Conservation (phyloP, 495 filamentous ascomycete genomes). For the Daldinia bambusicola region DNA sequence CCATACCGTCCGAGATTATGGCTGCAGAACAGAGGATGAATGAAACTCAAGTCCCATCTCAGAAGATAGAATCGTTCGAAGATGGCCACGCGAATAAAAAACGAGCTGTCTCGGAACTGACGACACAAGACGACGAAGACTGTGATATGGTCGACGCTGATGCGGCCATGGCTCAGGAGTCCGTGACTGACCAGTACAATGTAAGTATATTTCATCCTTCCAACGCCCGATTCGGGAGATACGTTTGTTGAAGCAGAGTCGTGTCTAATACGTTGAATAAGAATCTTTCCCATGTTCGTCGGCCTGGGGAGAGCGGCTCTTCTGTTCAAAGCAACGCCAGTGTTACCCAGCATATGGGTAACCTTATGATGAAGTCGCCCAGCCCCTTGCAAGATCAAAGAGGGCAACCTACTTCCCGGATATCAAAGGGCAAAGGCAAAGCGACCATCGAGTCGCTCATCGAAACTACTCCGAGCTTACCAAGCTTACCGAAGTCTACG, state of each 20-base stretch:
- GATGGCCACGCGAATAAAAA: slow-evolving; percentile 58
- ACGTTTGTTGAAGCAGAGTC: slow-evolving; percentile 37
- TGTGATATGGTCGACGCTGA: slow-evolving; percentile 59
- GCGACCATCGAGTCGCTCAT: slow-evolving; percentile 45
- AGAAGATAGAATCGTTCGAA: slow-evolving; percentile 49
- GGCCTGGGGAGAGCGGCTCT: slow-evolving; percentile 36
- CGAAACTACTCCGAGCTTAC: slow-evolving; percentile 32
- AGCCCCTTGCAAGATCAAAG: slow-evolving; percentile 42
- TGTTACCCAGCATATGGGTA: slow-evolving; percentile 38
- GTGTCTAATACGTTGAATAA: slow-evolving; percentile 42
- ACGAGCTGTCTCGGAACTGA: slow-evolving; percentile 54
- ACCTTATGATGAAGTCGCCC: slow-evolving; percentile 45
- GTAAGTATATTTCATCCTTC: slow-evolving; percentile 16
- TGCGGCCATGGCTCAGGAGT: slow-evolving; percentile 41
- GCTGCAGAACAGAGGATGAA: slow-evolving; percentile 71
- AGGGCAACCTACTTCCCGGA: slow-evolving; percentile 21
- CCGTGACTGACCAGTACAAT: slow-evolving; percentile 31
- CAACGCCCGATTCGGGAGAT: slow-evolving; percentile 47
- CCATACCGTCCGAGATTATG: slow-evolving; percentile 71
- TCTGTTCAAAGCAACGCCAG: slow-evolving; percentile 42
- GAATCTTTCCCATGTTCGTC: slow-evolving; percentile 53
- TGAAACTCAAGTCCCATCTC: slow-evolving; percentile 43
- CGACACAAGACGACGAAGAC: slow-evolving; percentile 53
- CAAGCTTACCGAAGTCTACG: slow-evolving; percentile 48
- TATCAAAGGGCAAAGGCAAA: slow-evolving; percentile 52